phyloP scores from a whole-genome alignment of 2,329 filamentous ascomycete species.

The Aspergillus candidus region DNA sequence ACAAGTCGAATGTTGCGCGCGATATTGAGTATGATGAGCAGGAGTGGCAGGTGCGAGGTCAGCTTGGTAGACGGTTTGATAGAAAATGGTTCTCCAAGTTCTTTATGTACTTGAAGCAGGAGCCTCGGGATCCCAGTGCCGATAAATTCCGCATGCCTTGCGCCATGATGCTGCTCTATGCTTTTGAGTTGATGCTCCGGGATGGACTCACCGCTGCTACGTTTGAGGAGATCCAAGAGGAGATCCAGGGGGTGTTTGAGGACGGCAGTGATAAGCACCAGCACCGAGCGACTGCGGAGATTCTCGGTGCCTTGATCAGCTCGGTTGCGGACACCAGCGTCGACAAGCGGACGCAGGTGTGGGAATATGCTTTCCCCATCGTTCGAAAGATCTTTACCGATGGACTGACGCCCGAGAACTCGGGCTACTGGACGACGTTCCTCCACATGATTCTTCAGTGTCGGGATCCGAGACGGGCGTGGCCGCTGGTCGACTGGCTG shows the following conservation, averaged over 20 bases:
- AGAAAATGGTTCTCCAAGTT: conserved; percentile 79
- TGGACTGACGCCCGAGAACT: conserved; percentile 87
- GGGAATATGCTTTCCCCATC: conserved; percentile 86
- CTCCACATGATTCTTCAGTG: conserved; percentile 81
- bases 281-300: conserved; percentile 90
- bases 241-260: conserved; percentile 71
- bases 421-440: conserved; percentile 90
- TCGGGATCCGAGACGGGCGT: conserved; percentile 81
- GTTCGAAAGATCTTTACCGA: conserved; percentile 83
- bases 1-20: conserved; percentile 60
- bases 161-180: conserved; percentile 78
- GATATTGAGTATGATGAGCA: conserved; percentile 73
- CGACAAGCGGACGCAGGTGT: conserved; percentile 68
- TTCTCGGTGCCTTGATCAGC: conserved; percentile 76
- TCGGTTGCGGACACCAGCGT: conserved; percentile 72
- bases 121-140: conserved; percentile 72
- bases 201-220: conserved; percentile 69
- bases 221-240: conserved; percentile 80
- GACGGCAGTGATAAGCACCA: conserved; percentile 97
- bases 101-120: conserved; percentile 93
- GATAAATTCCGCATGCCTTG: conserved; percentile 89
- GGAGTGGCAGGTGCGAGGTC: conserved; percentile 65
- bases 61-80: conserved; percentile 74
- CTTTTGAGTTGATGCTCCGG: conserved; percentile 78
- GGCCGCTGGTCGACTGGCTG: conserved; percentile 78